These are phyloP conservation scores for Fusarium sp. DNA, from an alignment of 2,329 filamentous ascomycete genomes.

Conservation along the genomic window DNA sequence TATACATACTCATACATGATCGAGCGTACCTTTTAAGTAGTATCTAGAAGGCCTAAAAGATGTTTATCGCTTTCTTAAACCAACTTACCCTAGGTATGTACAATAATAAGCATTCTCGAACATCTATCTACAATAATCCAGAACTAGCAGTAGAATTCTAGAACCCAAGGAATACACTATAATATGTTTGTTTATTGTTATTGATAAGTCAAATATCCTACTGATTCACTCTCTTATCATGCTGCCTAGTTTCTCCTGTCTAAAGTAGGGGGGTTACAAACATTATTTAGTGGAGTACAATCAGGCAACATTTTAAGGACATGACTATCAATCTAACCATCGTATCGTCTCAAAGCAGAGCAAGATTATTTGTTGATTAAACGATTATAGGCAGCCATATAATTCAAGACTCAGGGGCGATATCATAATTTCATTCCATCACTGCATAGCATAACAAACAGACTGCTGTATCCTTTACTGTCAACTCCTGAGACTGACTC, in stretches of 20 bases:
- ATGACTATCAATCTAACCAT: too few relatives aligned
- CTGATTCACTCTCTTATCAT: background rate
- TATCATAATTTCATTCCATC: background rate
- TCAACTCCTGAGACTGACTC: background rate
- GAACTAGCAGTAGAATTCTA: background rate
- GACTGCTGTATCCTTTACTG: background rate
- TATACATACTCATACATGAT: too few relatives aligned
- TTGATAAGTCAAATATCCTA: too few relatives aligned
- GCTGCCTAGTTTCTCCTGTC: conserved; percentile 20
- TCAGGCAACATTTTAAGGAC: conserved; percentile 7
- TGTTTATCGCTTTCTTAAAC: too few relatives aligned
- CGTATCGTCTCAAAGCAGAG: background rate
- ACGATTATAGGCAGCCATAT: background rate
- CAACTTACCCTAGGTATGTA: too few relatives aligned
- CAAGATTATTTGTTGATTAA: too few relatives aligned
- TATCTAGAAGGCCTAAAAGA: too few relatives aligned
- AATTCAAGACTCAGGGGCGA: background rate
- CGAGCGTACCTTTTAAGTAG: too few relatives aligned
- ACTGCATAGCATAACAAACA: background rate
- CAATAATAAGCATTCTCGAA: too few relatives aligned
- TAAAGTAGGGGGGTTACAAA: background rate
- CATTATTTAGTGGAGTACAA: background rate
- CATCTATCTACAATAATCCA: too few relatives aligned
- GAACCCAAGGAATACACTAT: background rate
- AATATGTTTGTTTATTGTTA: background rate